phyloP scores from a whole-genome alignment of 2,329 filamentous ascomycete species.

The Penicillium sp. region DNA sequence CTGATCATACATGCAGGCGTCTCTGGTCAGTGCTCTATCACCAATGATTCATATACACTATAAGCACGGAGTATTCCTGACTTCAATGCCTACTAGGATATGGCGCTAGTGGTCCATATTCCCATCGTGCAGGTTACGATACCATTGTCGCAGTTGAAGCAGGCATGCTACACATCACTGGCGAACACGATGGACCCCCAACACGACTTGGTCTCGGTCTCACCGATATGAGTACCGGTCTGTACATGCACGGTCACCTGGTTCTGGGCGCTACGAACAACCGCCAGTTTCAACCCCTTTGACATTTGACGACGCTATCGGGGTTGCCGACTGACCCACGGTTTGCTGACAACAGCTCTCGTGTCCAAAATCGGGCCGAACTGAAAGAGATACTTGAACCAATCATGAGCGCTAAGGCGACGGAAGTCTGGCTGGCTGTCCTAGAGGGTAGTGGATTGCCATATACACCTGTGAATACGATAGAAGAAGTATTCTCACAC shows the following conservation, averaged over 20 bases:
- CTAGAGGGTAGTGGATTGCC: conserved; percentile 49
- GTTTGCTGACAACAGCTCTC: conserved; percentile 61
- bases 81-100: conserved; percentile 29
- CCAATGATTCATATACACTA: background rate
- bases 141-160: conserved; percentile 48
- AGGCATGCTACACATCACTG: conserved; percentile 48
- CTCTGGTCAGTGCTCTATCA: conserved; percentile 31
- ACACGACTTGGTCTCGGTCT: conserved; percentile 46
- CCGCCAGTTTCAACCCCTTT: conserved; percentile 65
- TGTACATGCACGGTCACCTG: conserved; percentile 59
- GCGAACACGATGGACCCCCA: conserved; percentile 42
- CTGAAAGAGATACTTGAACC: conserved; percentile 40
- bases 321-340: conserved; percentile 62
- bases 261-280: conserved; percentile 73
- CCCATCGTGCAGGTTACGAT: conserved; percentile 47
- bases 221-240: conserved; percentile 48
- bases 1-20: conserved; percentile 47
- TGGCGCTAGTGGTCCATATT: conserved; percentile 45
- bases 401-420: conserved; percentile 39
- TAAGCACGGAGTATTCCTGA: background rate
- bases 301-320: conserved; percentile 57
- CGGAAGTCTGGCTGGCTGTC: conserved; percentile 41
- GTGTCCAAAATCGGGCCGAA: conserved; percentile 54
- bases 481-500: conserved; percentile 47
- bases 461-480: conserved; percentile 49